A percentile compares a stretch with the other conserved stretches of the same genome.
Evolutionary conservation across 1,284 basidiomycete species (phyloP).

Genomic region (Heliocybe sulcata): DNA sequence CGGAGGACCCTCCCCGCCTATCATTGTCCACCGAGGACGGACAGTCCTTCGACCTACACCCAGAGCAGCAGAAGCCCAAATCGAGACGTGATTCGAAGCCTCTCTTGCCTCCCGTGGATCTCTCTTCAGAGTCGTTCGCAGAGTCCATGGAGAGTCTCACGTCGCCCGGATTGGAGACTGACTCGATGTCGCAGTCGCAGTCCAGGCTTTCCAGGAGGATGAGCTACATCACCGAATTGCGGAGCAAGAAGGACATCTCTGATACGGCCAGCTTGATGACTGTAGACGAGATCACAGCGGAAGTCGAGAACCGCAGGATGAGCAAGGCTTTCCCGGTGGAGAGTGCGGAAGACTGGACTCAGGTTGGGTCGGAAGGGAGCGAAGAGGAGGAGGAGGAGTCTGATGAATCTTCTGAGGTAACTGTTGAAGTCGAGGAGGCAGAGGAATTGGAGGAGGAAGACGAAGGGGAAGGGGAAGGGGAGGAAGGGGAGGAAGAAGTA

Average conservation of each 20-base stretch:
- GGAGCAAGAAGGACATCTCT: constrained; percentile 74
- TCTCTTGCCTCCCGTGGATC: constrained; percentile 74
- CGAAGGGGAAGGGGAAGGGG: constrained; percentile 37
- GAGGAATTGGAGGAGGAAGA: constrained; percentile 32
- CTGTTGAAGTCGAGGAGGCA: constrained; percentile 16
- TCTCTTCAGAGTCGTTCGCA: constrained; percentile 71
- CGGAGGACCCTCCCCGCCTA: constrained; percentile 47
- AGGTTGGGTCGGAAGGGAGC: constrained; percentile 41
- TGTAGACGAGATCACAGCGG: constrained; percentile 96
- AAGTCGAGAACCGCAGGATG: constrained; percentile 81
- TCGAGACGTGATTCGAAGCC: constrained; percentile 27
- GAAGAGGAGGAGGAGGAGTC: constrained; percentile 30
- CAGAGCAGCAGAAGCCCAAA: constrained; percentile 26
- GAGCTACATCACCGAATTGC: constrained; percentile 73
- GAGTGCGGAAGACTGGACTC: constrained; percentile 63
- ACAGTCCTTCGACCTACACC: constrained; percentile 45
- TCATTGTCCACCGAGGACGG: constrained; percentile 70
- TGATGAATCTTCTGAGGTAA: constrained; percentile 20
- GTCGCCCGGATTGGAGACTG: constrained; percentile 22
- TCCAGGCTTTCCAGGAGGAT: constrained; percentile 60
- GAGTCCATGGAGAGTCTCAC: constrained; percentile 65
- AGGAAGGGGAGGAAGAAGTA: constrained; percentile 30
- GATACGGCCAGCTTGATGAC: constrained; percentile 92
- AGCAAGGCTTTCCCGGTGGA: constrained; percentile 41
- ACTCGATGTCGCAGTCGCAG: constrained; percentile 26